Conservation (phyloP, 208 protist species). For the Acanthamoeba royreba region DNA sequence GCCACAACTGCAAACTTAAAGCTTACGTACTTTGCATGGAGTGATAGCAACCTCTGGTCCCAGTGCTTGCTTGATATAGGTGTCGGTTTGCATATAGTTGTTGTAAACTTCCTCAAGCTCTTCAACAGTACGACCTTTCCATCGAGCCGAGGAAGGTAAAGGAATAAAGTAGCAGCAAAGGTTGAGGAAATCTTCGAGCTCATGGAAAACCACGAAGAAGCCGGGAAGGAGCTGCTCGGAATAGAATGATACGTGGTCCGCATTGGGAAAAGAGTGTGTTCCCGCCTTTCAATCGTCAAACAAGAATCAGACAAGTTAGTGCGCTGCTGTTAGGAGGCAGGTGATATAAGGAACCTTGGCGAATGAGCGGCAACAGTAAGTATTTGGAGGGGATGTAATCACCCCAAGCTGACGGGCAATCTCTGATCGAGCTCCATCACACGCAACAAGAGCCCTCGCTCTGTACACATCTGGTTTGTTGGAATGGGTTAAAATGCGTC, state of each 20-base stretch:
- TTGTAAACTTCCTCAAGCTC: background rate
- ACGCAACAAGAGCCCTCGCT: constrained; percentile 13
- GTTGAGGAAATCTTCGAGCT: constrained; percentile 50
- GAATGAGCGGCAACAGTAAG: constrained; percentile 41
- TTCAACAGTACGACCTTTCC: background rate
- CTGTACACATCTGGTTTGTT: constrained; percentile 21
- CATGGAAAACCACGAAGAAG: constrained; percentile 50
- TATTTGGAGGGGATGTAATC: constrained; percentile 15
- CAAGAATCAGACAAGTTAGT: too few relatives aligned
- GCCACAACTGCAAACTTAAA: too few relatives aligned
- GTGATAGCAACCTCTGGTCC: constrained; percentile 38
- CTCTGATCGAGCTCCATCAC: constrained; percentile 19
- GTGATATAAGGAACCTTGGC: too few relatives aligned
- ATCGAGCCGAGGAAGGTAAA: background rate
- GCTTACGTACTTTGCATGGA: constrained; percentile 8
- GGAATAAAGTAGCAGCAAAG: constrained; percentile 49
- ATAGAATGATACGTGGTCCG: constrained; percentile 42
- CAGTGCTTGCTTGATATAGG: constrained; percentile 13
- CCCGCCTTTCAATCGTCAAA: constrained; percentile 5
- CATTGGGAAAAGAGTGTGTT: constrained; percentile 27
- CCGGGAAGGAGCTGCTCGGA: background rate
- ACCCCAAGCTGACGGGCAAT: constrained; percentile 35
- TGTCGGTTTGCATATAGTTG: background rate
- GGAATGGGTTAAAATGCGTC: background rate
- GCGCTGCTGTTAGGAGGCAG: too few relatives aligned